A percentile compares a stretch with the other conserved stretches of the same genome.
Evolutionary conservation across 108 stramenopile genomes (phyloP).

Genomic region (Mediolabrus comicus): DNA sequence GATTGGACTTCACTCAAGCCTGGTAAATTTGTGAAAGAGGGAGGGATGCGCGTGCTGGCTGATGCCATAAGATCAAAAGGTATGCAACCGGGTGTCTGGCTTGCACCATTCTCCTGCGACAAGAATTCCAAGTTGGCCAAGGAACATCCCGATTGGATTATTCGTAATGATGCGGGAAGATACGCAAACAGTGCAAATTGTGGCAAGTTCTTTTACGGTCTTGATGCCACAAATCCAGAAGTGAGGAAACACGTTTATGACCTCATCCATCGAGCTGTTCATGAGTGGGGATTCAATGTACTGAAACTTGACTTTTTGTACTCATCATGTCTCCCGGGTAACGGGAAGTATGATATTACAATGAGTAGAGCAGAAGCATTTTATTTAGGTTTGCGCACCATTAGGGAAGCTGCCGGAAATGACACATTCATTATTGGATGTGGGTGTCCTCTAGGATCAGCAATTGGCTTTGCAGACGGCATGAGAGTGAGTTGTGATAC

Average conservation of each 20-base stretch:
- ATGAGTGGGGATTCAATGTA: constrained; percentile 87
- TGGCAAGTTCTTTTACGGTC: constrained; percentile 92
- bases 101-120: constrained; percentile 91
- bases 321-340: constrained; percentile 84
- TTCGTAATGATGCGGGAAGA: constrained; percentile 72
- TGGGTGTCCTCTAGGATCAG: constrained; percentile 82
- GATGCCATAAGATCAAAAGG: constrained; percentile 61
- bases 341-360: constrained; percentile 80
- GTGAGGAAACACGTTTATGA: constrained; percentile 71
- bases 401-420: constrained; percentile 83
- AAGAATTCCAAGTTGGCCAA: constrained; percentile 75
- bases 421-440: constrained; percentile 86
- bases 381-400: constrained; percentile 79
- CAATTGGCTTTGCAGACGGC: constrained; percentile 85
- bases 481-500: constrained; percentile 91
- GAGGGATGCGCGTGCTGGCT: constrained; percentile 70
- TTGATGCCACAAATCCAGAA: constrained; percentile 89
- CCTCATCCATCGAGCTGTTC: constrained; percentile 73
- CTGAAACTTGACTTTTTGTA: constrained; percentile 94
- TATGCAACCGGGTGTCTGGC: constrained; percentile 89
- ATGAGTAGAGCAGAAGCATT: constrained; percentile 90
- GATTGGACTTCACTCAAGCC: constrained; percentile 90
- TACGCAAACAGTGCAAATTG: constrained; percentile 90
- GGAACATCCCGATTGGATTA: constrained; percentile 93
- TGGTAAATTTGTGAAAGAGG: constrained; percentile 54